Evolutionary conservation across 805 yeast genomes (phyloP).

Genomic region (Candida boleticola): DNA sequence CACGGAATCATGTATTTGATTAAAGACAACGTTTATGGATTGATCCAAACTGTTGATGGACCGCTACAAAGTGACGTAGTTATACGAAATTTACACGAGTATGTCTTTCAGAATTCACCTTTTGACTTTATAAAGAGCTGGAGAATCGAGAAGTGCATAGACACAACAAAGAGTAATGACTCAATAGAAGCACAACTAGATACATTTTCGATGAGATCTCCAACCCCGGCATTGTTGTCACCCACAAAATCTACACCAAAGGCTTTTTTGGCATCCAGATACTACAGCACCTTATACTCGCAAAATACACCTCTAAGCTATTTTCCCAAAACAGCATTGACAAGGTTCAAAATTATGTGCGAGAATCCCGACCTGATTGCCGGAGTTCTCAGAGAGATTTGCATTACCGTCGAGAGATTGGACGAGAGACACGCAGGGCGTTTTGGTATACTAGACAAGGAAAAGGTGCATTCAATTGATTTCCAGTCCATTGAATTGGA

Average conservation of each 20-base stretch:
- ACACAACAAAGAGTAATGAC: no score
- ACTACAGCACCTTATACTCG: slow-evolving; percentile 36
- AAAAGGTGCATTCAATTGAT: neutral
- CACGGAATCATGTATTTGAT: neutral
- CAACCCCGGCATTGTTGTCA: neutral
- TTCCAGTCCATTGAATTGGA: slow-evolving; percentile 18
- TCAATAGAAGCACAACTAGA: neutral
- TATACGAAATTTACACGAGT: no score
- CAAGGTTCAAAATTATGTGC: slow-evolving; percentile 46
- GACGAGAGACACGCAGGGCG: slow-evolving; percentile 42
- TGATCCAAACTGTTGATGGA: neutral
- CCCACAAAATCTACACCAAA: neutral
- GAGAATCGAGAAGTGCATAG: no score
- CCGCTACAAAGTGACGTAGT: no score
- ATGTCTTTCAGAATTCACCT: no score
- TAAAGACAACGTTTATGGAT: neutral
- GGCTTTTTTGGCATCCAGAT: slow-evolving; percentile 29
- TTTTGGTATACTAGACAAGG: slow-evolving; percentile 18
- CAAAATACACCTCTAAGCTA: slow-evolving; percentile 40
- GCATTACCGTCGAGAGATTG: slow-evolving; percentile 35
- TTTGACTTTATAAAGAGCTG: no score
- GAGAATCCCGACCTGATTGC: slow-evolving; percentile 13
- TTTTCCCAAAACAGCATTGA: slow-evolving; percentile 48
- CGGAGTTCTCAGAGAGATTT: slow-evolving; percentile 26
- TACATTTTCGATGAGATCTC: slow-evolving; percentile 1